Base-by-base conservation (phyloP, 768 basidiomycete genomes). In the Nidularia sp. region DNA sequence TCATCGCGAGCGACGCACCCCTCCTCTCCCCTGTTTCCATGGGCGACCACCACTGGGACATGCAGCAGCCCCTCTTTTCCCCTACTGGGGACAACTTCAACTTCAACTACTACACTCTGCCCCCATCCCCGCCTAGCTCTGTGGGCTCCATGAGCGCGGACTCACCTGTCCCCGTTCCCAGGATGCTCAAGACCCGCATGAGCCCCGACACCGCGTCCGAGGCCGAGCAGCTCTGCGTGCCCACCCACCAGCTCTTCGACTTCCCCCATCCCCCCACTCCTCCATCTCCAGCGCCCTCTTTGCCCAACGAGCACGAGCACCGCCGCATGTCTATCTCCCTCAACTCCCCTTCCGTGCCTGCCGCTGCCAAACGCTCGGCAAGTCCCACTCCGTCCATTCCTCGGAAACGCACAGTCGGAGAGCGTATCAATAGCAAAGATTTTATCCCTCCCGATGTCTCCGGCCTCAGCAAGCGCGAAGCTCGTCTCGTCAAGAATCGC, bases 401-500 rank as follows among this genome's bases (percentile, higher is more conserved):
- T 13, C 75, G 74, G 66, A 78, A 78, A 57, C 72, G 77, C 53
- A 69, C 77, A 22, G 62, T 70, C 33, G 76, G 70, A 48, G 79
- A 81, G 62, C 77, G 78, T 52, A 71, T 81, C 55, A 74, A 69
- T 53, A 86, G 81, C 66, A 91, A 88, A 70, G 90, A 93, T 66
- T 94, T 93, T 61, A 66, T 94, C 15, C 90, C 91, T 8, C 92
- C 92, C 47, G 91, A 94, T 65, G 91, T 93, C 53, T 81, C 84
- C 53, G 93, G 93, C 47, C 79, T 94, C 53, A 85, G 79, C 76
- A 94, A 94, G 69, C 89, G 92, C 48, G 92, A 94, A 70, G 92
- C 92, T 54, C 84, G 92, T 49, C 79, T 94, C 6, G 88, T 94
- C 52, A 94, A 94, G 77, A 94, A 94, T 72, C 81, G 92, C 52